Base-by-base conservation (phyloP, 768 basidiomycete genomes). In the Trametes villosa region DNA sequence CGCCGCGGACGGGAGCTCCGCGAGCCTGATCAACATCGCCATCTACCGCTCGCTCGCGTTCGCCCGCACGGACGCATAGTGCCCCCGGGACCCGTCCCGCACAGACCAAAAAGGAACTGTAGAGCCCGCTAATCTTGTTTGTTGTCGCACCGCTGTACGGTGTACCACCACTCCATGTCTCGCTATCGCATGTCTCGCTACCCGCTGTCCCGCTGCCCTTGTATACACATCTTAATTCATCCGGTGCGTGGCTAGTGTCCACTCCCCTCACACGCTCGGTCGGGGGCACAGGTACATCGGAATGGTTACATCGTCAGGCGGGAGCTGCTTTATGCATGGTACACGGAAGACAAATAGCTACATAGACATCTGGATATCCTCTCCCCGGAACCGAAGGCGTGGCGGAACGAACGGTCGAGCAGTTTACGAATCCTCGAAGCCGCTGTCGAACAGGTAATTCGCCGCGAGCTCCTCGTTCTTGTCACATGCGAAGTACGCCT, bases 401-500 rank as follows among this genome's bases (percentile, higher is more conserved):
- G 41, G 27, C 48, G 53, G n/a, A 40, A 24, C 27, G 22, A n/a
- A n/a, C 2, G 2, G 20, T 6, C 29, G n/a, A 11, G n/a, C 29
- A 3, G 9, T 46, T 48, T 56, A 70, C 27, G 63, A 75, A 53
- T 83, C 86, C 1, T 86, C 86, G 68, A 86, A 88, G 29, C 79
- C 78, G 56, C 76, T 68, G 67, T 96, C 95, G 64, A 98, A 96
- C 67, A 98, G 74, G 68, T 88, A 96, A 70, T 97, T 97, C 15
- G 96, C 97, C 9, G 97, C 95, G 20, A 96, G 76, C 71, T 98
- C 94, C 76, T 98, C 97, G 70, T 98, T 94, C 83, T 92, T 94
- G 73, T 94, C 97, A 74, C 96, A 98, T 2, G 88, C 91, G 71
- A 96, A 85, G 75, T 92, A 99, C 1, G 97, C 97, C 74, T 98